Base-by-base conservation (phyloP, 2,329 filamentous ascomycete genomes). In the Ophiostoma populinum region DNA sequence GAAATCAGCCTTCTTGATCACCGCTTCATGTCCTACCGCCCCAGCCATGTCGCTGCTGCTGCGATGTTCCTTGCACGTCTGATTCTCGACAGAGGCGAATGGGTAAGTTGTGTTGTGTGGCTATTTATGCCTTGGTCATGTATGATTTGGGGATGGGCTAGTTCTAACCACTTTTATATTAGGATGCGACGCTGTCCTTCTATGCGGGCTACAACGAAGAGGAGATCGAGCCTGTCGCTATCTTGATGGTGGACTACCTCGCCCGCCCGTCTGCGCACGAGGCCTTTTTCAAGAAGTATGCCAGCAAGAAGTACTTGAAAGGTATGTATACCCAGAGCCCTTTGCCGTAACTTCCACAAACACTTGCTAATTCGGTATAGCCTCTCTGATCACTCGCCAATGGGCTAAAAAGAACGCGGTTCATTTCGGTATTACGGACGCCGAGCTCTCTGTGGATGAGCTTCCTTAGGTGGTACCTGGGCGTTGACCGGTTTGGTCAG, bases 201-300 rank as follows among this genome's bases (percentile, higher is more conserved):
- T 98, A 95, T 53, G 75, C 90, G 35, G 90, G 90, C 37, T 98
- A 95, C 57, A 78, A 70, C 3, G 87, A 95, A 55, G 75, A 87
- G 31, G 82, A 98, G 57, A 85, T 98, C 46, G 72, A 87, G 54
- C 87, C 87, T 9, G 81, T 95, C 26, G 82, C 93, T 51, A 70
- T 79, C 48, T 68, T 95, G 41, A 94, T 98, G 86, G 75, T 98
- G 42, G 86, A 98, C 56, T 98, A 98, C 54, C 76, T 98, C 25
- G 80, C 80, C 40, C 75, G 81, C 10, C 90, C 87, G 18, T 80
- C 94, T 36, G 71, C 77, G 28, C 90, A 98, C 51, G 87, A 95
- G 55, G 92, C 90, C 24, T 94, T 98, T 67, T 95, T 94, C 69
- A 93, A 92, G 71, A 98, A 98, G 60, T 98, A 98, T 55, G 90